Evolutionary conservation across 2,329 filamentous ascomycete species (phyloP).

Genomic region (Claviceps paspali): DNA sequence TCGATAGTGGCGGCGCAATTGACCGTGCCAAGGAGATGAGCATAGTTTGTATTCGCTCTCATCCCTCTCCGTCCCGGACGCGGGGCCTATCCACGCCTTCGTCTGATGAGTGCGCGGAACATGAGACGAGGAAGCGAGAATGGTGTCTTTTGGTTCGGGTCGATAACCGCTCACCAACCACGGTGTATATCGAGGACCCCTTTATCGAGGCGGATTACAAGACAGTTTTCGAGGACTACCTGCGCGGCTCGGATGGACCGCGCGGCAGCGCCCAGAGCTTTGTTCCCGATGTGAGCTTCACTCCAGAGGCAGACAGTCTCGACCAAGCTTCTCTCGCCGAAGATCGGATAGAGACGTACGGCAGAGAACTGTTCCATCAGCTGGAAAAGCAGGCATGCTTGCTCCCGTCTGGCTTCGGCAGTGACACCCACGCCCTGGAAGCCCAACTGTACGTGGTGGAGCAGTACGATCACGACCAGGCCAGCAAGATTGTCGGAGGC

Average conservation of each 20-base stretch:
- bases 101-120: slow-evolving; percentile 1
- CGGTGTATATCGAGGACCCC: slow-evolving; percentile 11
- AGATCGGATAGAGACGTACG: slow-evolving; percentile 11
- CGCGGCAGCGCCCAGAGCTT: slow-evolving; percentile 9
- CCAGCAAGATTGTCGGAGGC: slow-evolving; percentile 3
- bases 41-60: slow-evolving; percentile 9
- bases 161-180: slow-evolving; percentile 7
- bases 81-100: slow-evolving; percentile 2
- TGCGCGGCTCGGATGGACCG: slow-evolving; percentile 11
- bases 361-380: slow-evolving; percentile 9
- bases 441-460: slow-evolving; percentile 14
- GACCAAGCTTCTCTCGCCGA: slow-evolving; percentile 9
- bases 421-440: slow-evolving; percentile 5
- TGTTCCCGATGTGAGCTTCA: slow-evolving; percentile 4
- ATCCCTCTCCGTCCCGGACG: slow-evolving; percentile 5
- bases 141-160: slow-evolving; percentile 12
- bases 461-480: slow-evolving; percentile 8
- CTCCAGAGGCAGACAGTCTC: neutral
- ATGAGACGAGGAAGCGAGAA: slow-evolving; percentile 7
- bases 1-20: neutral
- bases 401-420: slow-evolving; percentile 2
- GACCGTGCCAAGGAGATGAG: slow-evolving; percentile 9
- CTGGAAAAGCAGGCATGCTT: slow-evolving; percentile 7
- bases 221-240: slow-evolving; percentile 13
- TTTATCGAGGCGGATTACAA: slow-evolving; percentile 12